phyloP scores from a whole-genome alignment of 2,329 filamentous ascomycete genomes.

The Aspergillus aculeatus region DNA sequence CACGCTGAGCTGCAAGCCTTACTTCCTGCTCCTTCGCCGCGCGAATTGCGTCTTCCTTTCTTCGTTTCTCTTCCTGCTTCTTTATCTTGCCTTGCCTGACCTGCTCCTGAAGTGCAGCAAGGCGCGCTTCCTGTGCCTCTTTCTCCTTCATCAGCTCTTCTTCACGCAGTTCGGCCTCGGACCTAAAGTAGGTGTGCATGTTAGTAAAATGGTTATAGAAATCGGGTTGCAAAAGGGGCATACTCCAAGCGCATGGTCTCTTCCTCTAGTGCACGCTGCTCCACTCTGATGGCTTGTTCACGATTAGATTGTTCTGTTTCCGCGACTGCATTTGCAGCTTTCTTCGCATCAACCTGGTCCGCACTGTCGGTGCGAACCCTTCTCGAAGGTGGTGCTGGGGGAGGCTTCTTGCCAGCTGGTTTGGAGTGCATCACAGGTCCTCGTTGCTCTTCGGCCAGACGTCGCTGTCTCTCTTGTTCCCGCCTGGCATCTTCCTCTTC shows the following conservation, averaged over 20 bases:
- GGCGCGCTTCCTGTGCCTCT: slow-evolving; percentile 74
- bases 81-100: slow-evolving; percentile 89
- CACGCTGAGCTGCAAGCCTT: slow-evolving; percentile 77
- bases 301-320: slow-evolving; percentile 62
- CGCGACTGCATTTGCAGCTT: slow-evolving; percentile 56
- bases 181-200: slow-evolving; percentile 50
- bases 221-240: slow-evolving; percentile 43
- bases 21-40: slow-evolving; percentile 87
- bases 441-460: slow-evolving; percentile 72
- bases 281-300: slow-evolving; percentile 56
- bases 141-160: slow-evolving; percentile 77
- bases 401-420: slow-evolving; percentile 65
- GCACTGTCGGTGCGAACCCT: slow-evolving; percentile 61
- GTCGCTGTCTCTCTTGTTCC: slow-evolving; percentile 80
- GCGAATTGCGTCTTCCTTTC: slow-evolving; percentile 81
- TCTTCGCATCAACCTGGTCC: slow-evolving; percentile 57
- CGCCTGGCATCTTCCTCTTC: slow-evolving; percentile 91
- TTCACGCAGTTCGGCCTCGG: slow-evolving; percentile 71
- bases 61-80: slow-evolving; percentile 94
- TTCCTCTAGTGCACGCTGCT: slow-evolving; percentile 73
- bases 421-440: slow-evolving; percentile 58
- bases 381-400: slow-evolving; percentile 68
- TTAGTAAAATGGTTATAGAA: neutral
- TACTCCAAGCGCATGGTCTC: slow-evolving; percentile 80
- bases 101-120: slow-evolving; percentile 89